phyloP scores from a whole-genome alignment of 169 alveolate genomes.

The Babesia bigemina region DNA sequence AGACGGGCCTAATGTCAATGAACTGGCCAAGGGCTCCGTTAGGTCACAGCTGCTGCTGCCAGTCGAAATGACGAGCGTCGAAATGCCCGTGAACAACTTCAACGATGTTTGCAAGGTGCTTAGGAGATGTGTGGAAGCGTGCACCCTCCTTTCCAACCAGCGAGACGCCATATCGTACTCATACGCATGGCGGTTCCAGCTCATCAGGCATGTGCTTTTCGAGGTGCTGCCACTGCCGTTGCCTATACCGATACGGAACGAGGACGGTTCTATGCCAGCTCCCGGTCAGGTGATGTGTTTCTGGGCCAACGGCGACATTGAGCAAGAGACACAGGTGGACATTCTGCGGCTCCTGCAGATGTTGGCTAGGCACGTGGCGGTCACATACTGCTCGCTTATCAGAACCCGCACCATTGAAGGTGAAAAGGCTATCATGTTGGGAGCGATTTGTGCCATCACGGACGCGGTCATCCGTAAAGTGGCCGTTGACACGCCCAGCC shows the following conservation, averaged over 20 bases:
- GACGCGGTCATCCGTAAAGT: constrained; percentile 66
- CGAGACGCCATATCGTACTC: constrained; percentile 60
- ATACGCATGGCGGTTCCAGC: constrained; percentile 67
- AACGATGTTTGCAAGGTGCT: constrained; percentile 60
- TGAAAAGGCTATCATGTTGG: constrained; percentile 68
- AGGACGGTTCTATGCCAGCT: constrained; percentile 34
- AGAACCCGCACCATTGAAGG: constrained; percentile 51
- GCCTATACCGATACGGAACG: constrained; percentile 42
- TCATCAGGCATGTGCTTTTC: constrained; percentile 58
- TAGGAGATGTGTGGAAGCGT: constrained; percentile 48
- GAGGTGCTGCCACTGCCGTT: constrained; percentile 63
- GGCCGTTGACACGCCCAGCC: constrained; percentile 68
- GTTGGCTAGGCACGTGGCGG: constrained; percentile 53
- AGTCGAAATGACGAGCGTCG: constrained; percentile 57
- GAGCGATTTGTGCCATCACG: constrained; percentile 69
- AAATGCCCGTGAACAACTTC: constrained; percentile 49
- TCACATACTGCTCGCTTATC: constrained; percentile 50
- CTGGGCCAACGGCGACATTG: constrained; percentile 58
- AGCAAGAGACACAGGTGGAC: constrained; percentile 55
- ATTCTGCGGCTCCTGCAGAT: constrained; percentile 53
- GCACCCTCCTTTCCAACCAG: constrained; percentile 62
- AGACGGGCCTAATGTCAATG: constrained; percentile 77
- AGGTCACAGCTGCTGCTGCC: constrained; percentile 62
- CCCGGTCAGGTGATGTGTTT: constrained; percentile 28
- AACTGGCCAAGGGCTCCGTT: constrained; percentile 73